A percentile compares a stretch with the other conserved stretches of the same genome.
Conservation (phyloP, 2,329 filamentous ascomycete genomes). For the Knufia petricola region DNA sequence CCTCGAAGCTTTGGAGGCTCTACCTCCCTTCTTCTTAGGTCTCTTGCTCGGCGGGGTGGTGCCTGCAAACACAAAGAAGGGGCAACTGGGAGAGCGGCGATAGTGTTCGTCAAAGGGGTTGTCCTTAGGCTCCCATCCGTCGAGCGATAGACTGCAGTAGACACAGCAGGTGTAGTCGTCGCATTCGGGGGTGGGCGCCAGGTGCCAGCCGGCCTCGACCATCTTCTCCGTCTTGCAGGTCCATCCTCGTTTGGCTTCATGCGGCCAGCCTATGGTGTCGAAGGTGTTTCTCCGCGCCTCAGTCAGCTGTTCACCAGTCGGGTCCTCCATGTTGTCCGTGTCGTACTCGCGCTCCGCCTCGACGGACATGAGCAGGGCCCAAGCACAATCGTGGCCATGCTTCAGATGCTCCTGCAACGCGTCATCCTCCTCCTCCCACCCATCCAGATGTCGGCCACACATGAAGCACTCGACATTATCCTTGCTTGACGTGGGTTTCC, state of each 20-base stretch:
- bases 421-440: conserved; percentile 82
- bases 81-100: conserved; percentile 65
- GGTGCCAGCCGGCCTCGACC: conserved; percentile 88
- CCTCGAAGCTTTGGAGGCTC: conserved; percentile 28
- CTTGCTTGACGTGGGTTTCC: conserved; percentile 63
- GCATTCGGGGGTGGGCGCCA: conserved; percentile 71
- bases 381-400: conserved; percentile 73
- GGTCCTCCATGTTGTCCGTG: conserved; percentile 58
- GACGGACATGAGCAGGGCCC: conserved; percentile 63
- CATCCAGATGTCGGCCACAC: conserved; percentile 73
- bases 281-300: conserved; percentile 78
- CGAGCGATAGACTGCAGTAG: conserved; percentile 80
- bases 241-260: conserved; percentile 81
- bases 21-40: conserved; percentile 43
- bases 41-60: conserved; percentile 47
- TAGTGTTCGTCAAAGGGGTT: conserved; percentile 85
- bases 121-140: conserved; percentile 90
- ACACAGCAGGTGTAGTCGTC: conserved; percentile 85
- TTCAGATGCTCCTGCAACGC: conserved; percentile 77
- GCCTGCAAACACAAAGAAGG: conserved; percentile 66
- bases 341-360: conserved; percentile 52
- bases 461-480: conserved; percentile 89
- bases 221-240: conserved; percentile 85
- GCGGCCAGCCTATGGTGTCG: conserved; percentile 67
- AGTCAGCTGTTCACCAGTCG: conserved; percentile 59